Evolutionary conservation across 345 rosid genomes (phyloP).

Genomic region (Arabis hirsuta): DNA sequence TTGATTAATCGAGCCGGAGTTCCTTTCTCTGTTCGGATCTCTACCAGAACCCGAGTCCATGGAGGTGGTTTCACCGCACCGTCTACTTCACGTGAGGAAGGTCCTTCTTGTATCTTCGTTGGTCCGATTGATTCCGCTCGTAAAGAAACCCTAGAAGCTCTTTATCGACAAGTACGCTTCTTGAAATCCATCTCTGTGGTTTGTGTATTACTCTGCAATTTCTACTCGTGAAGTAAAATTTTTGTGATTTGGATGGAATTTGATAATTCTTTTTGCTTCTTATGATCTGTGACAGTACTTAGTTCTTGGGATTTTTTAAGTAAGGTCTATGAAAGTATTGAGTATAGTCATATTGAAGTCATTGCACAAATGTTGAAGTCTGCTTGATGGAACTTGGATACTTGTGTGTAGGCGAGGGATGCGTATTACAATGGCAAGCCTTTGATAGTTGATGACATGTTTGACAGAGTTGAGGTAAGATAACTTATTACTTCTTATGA

Average conservation of each 20-base stretch:
- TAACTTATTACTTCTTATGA: background rate
- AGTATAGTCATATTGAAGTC: background rate
- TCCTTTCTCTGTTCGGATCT: conserved; percentile 57
- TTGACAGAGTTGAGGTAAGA: conserved; percentile 94
- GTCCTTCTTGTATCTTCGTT: conserved; percentile 86
- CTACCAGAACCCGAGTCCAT: conserved; percentile 46
- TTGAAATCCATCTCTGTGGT: conserved; percentile 1
- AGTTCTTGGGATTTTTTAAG: background rate
- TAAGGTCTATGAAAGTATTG: background rate
- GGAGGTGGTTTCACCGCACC: conserved; percentile 47
- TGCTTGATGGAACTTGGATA: background rate
- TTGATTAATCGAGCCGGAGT: conserved; percentile 45
- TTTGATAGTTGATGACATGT: conserved; percentile 91
- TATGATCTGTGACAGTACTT: background rate
- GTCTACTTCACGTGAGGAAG: conserved; percentile 54
- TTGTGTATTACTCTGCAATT: background rate
- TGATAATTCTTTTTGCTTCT: background rate
- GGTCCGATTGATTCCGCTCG: conserved; percentile 95
- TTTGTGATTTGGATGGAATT: too few species aligned
- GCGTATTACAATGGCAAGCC: conserved; percentile 90
- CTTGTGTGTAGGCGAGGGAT: conserved; percentile 65
- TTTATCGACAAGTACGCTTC: conserved; percentile 66
- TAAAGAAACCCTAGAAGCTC: conserved; percentile 95
- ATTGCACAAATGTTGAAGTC: background rate
- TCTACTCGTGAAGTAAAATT: background rate